Evolutionary conservation across 495 filamentous ascomycete species (phyloP), one percentile per base, ranked within the genome.

Genomic region (Hyphodiscus hymeniophilus): DNA sequence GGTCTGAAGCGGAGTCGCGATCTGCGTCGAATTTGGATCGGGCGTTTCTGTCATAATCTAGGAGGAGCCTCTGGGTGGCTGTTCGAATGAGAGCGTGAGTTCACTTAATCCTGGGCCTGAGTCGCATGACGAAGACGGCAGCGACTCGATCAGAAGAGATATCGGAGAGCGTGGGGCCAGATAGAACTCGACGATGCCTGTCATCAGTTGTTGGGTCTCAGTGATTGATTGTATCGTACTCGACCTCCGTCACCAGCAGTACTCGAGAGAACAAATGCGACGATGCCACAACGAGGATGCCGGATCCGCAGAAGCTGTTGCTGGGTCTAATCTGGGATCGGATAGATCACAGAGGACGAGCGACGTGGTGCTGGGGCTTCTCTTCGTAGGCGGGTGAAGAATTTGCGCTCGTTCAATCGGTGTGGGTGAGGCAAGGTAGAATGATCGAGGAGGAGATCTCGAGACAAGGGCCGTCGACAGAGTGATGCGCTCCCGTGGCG

Each of bases 21-120:
- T 66, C 62, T 69, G 72, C 66, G 74, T 73, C 55, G 65, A 65
- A 57, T 75, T 71, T 66, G 78, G 80, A 69, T 73, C 77, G 70
- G 73, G 73, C 74, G 70, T 84, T 73, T 94, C 89, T 81, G 89
- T 95, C 89, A 95, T 95, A 89, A 82, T 95, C 85, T 77, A 81
- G 74, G 74, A 73, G 68, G 66, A 63, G 67, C 68, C 72, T 66
- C 73, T 70, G 69, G 70, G 74, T 71, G 70, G 76, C 73, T 71
- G 71, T 63, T 70, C 61, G 63, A 63, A 61, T 67, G 51, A 61
- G 60, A 52, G 63, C 55, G 57, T 57, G 54, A 60, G 61, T 61
- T 72, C 72, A 79, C 69, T 66, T 70, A 58, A 61, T 56, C 50
- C 62, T 67, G 18, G 47, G 51, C 64, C 61, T 66, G 72, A 74